Conservation (phyloP, 352 stramenopile genomes). For the Pelagophyceae sp. region DNA sequence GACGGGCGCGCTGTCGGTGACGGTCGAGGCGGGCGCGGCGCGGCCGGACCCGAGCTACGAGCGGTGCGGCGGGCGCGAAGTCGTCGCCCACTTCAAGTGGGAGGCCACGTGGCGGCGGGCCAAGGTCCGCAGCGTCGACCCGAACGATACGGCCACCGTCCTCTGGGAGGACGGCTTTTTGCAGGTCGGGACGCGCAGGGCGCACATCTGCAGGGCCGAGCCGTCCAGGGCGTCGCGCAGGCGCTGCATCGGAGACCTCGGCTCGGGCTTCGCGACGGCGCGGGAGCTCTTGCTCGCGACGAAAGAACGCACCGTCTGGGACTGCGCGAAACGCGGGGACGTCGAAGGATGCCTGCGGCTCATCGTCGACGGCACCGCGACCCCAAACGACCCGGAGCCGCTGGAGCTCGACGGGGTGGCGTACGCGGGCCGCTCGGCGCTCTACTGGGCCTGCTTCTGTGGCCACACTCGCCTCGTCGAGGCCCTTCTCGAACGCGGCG, state of each 20-base stretch:
- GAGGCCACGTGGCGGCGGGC: neutral
- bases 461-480: neutral
- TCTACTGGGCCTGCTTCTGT: conserved; percentile 10
- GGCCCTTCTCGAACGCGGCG: neutral
- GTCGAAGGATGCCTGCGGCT: neutral
- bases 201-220: neutral
- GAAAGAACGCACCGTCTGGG: neutral
- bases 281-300: neutral
- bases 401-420: neutral
- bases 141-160: neutral
- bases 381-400: neutral
- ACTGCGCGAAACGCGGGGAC: conserved; percentile 1
- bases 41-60: too few relatives aligned
- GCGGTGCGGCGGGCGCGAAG: too few relatives aligned
- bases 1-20: too few relatives aligned
- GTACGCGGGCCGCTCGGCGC: neutral
- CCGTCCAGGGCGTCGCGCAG: neutral
- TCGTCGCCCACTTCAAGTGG: conserved; percentile 1
- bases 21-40: too few relatives aligned
- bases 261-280: neutral
- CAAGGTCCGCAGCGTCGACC: neutral
- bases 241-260: too few relatives aligned
- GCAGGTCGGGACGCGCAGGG: neutral
- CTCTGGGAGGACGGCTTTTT: conserved; percentile 11
- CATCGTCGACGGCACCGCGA: neutral